Conservation (phyloP, 192 early-diverging fungal genomes). For the Cladochytrium replicatum region DNA sequence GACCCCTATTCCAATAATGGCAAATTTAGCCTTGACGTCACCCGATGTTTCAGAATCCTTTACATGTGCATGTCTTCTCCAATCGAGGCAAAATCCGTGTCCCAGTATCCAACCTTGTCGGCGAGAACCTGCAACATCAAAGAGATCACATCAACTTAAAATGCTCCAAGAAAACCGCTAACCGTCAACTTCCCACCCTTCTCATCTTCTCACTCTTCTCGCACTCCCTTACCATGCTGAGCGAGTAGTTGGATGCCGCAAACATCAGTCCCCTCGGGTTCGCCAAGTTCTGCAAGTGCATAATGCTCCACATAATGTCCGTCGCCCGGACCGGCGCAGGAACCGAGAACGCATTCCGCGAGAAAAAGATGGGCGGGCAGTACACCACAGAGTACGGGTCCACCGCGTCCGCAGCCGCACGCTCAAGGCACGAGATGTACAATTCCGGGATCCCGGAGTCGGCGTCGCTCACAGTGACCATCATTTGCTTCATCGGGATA, state of each 20-base stretch:
- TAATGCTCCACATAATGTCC: conserved; percentile 43
- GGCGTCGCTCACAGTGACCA: conserved; percentile 43
- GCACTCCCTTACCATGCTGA: conserved; percentile 23
- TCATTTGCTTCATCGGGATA: conserved; percentile 10
- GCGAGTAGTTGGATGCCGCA: conserved; percentile 45
- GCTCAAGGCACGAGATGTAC: conserved; percentile 22
- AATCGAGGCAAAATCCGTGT: conserved; percentile 42
- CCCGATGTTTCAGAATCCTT: background rate
- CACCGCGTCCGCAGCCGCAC: background rate
- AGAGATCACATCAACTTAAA: background rate
- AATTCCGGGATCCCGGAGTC: conserved; percentile 46
- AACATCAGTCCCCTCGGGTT: conserved; percentile 31
- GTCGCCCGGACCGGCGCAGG: conserved; percentile 43
- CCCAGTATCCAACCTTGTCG: conserved; percentile 47
- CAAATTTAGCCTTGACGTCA: background rate
- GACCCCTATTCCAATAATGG: background rate
- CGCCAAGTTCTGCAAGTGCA: conserved; percentile 45
- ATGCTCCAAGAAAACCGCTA: no score
- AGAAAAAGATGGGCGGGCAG: conserved; percentile 2
- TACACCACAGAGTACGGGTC: background rate
- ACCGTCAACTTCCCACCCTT: no score
- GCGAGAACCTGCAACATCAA: conserved; percentile 23
- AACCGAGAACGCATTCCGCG: conserved; percentile 29
- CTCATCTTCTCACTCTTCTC: no score
- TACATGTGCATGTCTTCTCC: conserved; percentile 53